Conservation (phyloP, 164 flowering plant species). For the Pachysandra terminalis region DNA sequence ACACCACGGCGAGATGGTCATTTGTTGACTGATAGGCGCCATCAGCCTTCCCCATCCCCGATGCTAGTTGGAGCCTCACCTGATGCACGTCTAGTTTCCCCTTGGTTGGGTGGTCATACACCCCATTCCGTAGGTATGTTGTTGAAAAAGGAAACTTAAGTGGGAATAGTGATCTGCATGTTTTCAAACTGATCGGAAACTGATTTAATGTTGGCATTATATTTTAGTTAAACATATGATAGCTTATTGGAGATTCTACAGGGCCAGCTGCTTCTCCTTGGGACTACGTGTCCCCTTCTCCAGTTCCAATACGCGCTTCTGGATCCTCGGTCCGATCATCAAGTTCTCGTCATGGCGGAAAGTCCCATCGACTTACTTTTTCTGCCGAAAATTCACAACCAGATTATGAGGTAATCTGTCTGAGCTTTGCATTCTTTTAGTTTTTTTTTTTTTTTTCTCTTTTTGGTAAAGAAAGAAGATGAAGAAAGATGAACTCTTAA, state of each 20-base stretch:
- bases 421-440: constrained; percentile 5
- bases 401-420: constrained; percentile 33
- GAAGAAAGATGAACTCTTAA: too few relatives aligned
- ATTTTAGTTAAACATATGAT: constrained; percentile 1
- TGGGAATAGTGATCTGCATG: background rate
- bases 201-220: background rate
- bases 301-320: constrained; percentile 84
- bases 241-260: constrained; percentile 13
- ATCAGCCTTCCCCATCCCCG: constrained; percentile 82
- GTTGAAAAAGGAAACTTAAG: background rate
- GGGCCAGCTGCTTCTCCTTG: constrained; percentile 63
- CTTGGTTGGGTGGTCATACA: constrained; percentile 74
- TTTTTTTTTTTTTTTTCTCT: too few relatives aligned
- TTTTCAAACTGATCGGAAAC: background rate
- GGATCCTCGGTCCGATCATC: constrained; percentile 69
- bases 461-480: too few relatives aligned
- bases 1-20: constrained; percentile 62
- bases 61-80: constrained; percentile 86
- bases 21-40: constrained; percentile 34
- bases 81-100: constrained; percentile 84
- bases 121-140: constrained; percentile 54
- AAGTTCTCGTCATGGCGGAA: constrained; percentile 44
- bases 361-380: constrained; percentile 42
- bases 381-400: constrained; percentile 30
- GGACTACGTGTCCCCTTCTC: constrained; percentile 81